Conservation (phyloP, 208 protist species). For the Trypanosoma scelopori region DNA sequence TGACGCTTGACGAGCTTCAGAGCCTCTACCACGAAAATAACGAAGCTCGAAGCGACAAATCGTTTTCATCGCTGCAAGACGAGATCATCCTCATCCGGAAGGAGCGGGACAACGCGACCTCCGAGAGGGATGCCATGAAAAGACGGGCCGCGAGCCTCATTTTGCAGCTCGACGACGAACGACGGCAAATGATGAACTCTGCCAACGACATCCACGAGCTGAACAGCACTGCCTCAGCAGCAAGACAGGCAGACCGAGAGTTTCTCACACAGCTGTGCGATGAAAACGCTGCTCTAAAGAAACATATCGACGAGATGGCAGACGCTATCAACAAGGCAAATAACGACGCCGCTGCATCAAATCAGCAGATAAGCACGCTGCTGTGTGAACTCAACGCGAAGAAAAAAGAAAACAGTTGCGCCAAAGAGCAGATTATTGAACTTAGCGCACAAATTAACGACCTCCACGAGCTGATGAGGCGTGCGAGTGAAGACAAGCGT, state of each 20-base stretch:
- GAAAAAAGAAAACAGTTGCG: background rate
- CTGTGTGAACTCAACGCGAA: background rate
- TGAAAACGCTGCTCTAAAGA: slow-evolving; percentile 25
- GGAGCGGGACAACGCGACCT: background rate
- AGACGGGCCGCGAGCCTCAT: slow-evolving; percentile 25
- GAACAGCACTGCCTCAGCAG: slow-evolving; percentile 18
- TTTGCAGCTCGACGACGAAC: slow-evolving; percentile 14
- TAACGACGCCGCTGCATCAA: background rate
- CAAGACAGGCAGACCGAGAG: slow-evolving; percentile 11
- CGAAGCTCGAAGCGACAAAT: background rate
- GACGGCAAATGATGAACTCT: slow-evolving; percentile 37
- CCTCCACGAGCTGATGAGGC: background rate
- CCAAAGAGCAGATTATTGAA: background rate
- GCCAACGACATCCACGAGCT: slow-evolving; percentile 37
- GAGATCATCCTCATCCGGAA: slow-evolving; percentile 2
- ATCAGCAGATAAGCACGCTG: slow-evolving; percentile 1
- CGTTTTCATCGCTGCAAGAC: background rate
- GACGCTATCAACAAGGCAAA: slow-evolving; percentile 2
- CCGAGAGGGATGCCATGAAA: slow-evolving; percentile 8
- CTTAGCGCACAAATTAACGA: background rate
- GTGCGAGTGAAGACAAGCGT: background rate
- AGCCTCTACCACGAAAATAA: slow-evolving; percentile 12
- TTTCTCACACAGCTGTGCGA: slow-evolving; percentile 18
- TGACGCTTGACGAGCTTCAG: slow-evolving; percentile 22
- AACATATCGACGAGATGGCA: background rate